These are phyloP conservation scores for Neospora caninum DNA, from an alignment of 169 alveolate genomes.

Conservation along the genomic window DNA sequence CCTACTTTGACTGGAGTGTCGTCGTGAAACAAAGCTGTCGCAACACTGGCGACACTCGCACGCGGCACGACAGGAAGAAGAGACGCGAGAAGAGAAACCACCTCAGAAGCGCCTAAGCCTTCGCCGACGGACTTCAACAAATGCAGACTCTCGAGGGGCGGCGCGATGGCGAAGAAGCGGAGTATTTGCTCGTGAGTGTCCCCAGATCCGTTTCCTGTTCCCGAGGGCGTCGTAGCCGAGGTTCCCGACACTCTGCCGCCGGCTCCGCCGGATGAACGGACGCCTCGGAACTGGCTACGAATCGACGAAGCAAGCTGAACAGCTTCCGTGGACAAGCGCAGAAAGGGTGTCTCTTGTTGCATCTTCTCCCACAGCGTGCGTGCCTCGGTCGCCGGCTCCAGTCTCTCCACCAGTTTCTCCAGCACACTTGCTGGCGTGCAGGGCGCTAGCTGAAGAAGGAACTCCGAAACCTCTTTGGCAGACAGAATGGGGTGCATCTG, in stretches of 20 bases:
- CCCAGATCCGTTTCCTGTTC: not conserved
- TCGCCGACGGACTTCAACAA: not conserved
- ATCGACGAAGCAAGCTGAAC: not conserved
- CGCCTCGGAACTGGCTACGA: not conserved
- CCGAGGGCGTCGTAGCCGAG: not conserved
- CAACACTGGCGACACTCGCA: not conserved
- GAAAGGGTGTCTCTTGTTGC: not conserved
- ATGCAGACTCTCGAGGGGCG: not conserved
- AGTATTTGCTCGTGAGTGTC: not conserved
- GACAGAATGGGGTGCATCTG: not conserved
- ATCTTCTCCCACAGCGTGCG: not conserved
- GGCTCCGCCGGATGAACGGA: not conserved
- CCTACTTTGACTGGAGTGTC: not conserved
- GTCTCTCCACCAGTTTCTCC: slow-evolving; percentile 1
- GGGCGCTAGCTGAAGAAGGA: not conserved
- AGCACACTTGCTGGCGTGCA: not conserved
- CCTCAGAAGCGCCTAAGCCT: not conserved
- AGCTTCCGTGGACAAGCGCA: not conserved
- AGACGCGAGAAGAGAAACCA: not conserved
- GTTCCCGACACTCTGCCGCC: not conserved
- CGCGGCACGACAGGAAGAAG: not conserved
- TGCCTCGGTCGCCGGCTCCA: not conserved
- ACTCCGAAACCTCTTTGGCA: not conserved
- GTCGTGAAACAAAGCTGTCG: not conserved
- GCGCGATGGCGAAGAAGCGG: not conserved